These are phyloP conservation scores for Arachis monticola DNA, from an alignment of 331 rosid genomes.

Conservation along the genomic window DNA sequence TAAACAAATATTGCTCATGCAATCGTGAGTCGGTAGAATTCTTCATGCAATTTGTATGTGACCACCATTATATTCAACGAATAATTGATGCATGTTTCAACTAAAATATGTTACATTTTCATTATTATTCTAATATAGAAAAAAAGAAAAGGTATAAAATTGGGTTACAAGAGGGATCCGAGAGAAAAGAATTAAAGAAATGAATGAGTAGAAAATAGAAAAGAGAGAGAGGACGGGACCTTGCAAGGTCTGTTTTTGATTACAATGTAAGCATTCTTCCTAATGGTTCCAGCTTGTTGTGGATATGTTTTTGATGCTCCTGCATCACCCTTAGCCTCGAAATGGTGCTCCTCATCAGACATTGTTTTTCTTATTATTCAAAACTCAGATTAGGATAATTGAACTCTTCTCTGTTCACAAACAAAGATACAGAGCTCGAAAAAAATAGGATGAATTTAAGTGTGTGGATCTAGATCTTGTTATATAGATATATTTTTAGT, in stretches of 20 bases:
- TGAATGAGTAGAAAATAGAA: background rate
- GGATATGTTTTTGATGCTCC: constrained; percentile 97
- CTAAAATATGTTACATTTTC: no score
- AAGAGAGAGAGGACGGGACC: constrained; percentile 43
- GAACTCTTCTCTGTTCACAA: no score
- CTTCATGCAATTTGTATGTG: no score
- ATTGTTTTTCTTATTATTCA: constrained; percentile 2
- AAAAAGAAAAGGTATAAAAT: background rate
- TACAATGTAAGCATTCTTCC: constrained; percentile 92
- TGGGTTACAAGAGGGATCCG: background rate
- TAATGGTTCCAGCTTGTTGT: constrained; percentile 96
- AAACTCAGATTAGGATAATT: no score
- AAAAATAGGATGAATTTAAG: no score
- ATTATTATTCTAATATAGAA: background rate
- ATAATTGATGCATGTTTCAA: background rate
- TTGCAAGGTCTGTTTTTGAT: constrained; percentile 94
- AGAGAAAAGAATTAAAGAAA: background rate
- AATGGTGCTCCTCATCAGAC: constrained; percentile 99
- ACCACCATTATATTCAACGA: background rate
- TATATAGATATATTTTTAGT: no score
- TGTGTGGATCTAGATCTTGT: no score
- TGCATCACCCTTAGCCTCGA: constrained; percentile 95
- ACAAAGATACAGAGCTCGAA: no score
- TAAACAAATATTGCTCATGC: no score
- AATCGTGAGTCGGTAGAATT: no score